These are phyloP conservation scores for Elsinoe necatrix DNA, from an alignment of 2,329 filamentous ascomycete genomes.

Conservation along the genomic window DNA sequence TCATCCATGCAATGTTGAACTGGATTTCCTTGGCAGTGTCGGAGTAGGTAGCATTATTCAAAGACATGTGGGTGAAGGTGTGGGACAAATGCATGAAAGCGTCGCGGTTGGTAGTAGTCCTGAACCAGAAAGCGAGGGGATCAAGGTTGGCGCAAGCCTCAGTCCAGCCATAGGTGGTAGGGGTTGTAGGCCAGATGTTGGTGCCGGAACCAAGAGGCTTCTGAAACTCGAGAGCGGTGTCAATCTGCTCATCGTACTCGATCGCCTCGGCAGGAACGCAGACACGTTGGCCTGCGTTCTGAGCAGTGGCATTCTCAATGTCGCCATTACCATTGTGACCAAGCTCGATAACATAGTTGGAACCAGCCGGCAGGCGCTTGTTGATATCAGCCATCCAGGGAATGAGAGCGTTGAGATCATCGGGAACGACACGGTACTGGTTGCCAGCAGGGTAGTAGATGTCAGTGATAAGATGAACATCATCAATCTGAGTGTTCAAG, in stretches of 20 bases:
- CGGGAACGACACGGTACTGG: slow-evolving; percentile 42
- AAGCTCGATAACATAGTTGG: slow-evolving; percentile 45
- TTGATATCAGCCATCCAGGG: slow-evolving; percentile 38
- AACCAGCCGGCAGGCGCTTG: slow-evolving; percentile 44
- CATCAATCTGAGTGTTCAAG: slow-evolving; percentile 52
- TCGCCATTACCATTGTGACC: slow-evolving; percentile 51
- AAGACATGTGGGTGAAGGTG: slow-evolving; percentile 52
- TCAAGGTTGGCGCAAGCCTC: slow-evolving; percentile 44
- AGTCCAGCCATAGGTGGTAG: slow-evolving; percentile 43
- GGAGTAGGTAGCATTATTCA: slow-evolving; percentile 52
- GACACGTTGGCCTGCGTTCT: slow-evolving; percentile 16
- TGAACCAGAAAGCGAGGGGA: slow-evolving; percentile 47
- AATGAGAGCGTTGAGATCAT: slow-evolving; percentile 41
- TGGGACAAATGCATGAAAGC: slow-evolving; percentile 53
- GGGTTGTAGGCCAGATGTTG: slow-evolving; percentile 34
- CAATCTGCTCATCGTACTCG: slow-evolving; percentile 34
- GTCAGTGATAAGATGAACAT: slow-evolving; percentile 48
- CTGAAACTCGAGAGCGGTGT: slow-evolving; percentile 38
- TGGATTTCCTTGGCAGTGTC: slow-evolving; percentile 50
- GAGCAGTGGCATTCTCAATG: slow-evolving; percentile 33
- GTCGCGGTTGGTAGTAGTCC: slow-evolving; percentile 42
- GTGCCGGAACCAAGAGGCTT: slow-evolving; percentile 35
- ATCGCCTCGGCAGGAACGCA: slow-evolving; percentile 31
- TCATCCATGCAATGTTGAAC: slow-evolving; percentile 53
- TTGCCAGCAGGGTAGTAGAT: slow-evolving; percentile 38